Conservation (phyloP, 2,329 filamentous ascomycete genomes). For the Ceratocystis smalleyi region DNA sequence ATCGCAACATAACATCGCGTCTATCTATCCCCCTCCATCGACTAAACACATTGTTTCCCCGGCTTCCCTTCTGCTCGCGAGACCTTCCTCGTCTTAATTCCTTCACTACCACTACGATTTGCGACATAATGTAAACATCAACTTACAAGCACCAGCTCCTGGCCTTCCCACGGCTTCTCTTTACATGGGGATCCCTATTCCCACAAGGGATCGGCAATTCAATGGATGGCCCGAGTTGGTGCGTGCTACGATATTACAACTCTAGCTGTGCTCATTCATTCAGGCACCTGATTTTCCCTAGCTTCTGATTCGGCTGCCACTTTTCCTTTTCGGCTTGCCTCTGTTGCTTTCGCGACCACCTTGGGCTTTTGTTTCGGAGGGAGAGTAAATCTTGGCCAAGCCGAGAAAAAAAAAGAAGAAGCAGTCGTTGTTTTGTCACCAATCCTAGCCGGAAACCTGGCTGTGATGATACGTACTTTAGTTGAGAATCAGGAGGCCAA, state of each 20-base stretch:
- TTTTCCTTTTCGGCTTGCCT: background rate
- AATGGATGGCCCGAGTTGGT: background rate
- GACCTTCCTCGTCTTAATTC: background rate
- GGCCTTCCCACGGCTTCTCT: background rate
- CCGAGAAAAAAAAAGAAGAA: too few relatives aligned
- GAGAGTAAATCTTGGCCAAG: too few relatives aligned
- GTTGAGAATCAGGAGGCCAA: too few relatives aligned
- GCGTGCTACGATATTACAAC: background rate
- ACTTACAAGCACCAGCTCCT: background rate
- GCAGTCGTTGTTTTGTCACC: too few relatives aligned
- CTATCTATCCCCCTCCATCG: too few relatives aligned
- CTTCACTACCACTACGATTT: background rate
- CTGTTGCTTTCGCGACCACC: background rate
- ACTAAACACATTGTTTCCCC: background rate
- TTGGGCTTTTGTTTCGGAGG: too few relatives aligned
- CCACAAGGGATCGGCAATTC: background rate
- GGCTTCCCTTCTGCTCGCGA: background rate
- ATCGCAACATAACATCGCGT: too few relatives aligned
- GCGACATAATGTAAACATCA: background rate
- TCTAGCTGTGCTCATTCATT: background rate
- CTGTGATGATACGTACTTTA: too few relatives aligned
- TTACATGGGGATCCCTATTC: conserved; percentile 1
- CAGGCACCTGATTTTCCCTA: background rate
- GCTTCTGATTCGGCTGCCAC: background rate
- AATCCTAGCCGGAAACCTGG: too few relatives aligned